Conservation (phyloP, 1,284 basidiomycete species). For the Inonotus obliquus region DNA sequence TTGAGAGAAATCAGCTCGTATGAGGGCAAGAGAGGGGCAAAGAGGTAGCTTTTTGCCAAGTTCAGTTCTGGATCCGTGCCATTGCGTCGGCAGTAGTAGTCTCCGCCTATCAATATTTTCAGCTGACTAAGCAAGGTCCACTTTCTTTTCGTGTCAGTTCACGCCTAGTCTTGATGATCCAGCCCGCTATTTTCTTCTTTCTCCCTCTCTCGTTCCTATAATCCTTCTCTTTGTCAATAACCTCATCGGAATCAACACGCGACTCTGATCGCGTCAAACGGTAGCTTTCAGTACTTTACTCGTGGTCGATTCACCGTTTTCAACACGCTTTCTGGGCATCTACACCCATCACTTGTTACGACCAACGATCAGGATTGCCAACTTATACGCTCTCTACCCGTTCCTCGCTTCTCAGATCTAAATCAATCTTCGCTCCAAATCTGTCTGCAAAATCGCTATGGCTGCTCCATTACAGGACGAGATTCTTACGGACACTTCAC, state of each 20-base stretch:
- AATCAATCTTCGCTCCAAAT: conserved; percentile 1
- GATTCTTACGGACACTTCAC: not conserved
- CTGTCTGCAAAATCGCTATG: not conserved
- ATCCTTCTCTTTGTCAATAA: not conserved
- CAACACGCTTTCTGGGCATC: not conserved
- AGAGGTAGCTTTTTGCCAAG: not conserved
- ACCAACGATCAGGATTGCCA: conserved; percentile 2
- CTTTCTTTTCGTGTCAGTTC: not conserved
- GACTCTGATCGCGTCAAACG: not conserved
- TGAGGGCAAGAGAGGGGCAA: not conserved
- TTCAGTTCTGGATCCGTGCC: not conserved
- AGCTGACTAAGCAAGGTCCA: conserved; percentile 2
- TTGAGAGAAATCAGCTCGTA: not conserved
- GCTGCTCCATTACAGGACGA: conserved; percentile 1
- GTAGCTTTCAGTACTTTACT: conserved; percentile 5
- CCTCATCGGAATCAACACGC: not conserved
- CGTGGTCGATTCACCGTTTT: not conserved
- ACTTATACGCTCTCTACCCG: not conserved
- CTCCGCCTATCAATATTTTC: not conserved
- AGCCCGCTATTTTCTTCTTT: not conserved
- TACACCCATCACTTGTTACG: not conserved
- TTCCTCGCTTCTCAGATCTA: not conserved
- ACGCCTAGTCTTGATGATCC: not conserved
- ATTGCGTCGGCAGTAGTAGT: no score
- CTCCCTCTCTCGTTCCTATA: not conserved